Base-by-base conservation (phyloP, 345 rosid species). In the Trapa bicornis region DNA sequence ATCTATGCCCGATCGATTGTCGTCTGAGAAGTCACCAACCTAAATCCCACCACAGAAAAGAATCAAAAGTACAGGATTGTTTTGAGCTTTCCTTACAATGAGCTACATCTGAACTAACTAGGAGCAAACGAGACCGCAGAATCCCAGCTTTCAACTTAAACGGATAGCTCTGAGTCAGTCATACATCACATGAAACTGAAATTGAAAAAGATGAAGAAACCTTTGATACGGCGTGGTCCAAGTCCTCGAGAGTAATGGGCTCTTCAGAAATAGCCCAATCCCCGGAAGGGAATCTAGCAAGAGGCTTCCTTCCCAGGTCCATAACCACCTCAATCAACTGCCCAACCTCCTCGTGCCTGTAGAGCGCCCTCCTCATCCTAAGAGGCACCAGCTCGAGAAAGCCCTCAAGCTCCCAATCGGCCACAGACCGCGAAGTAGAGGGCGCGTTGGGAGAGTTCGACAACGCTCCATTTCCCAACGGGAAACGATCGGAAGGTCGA, bases 21-120 rank as follows among this genome's bases (percentile, higher is more conserved):
- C 98, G 77, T 90, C 96, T 29, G 97, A 87, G 71, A 93, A 93
- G 43, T 87, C 97, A 11, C 97, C 97, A 82, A 93, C 97, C 98
- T 89, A 64, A 62, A 6, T 22, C 37, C 68, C 56, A 50, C 48
- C 48, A 45, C 2, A 45, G 48, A 45, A 41, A 41, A 41, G 43
- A 41, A 22, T 22, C 29, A 22, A 22, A 22, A 22, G 29, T 22
- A 22, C 29, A 22, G 29, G 29, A 22, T 22, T 22, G 0, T 22
- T 22, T 22, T 22, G 29, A 22, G 29, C 29, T 22, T 16, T 15
- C 17, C 56, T 45, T 11, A 45, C 56, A 4, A 50, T 16, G 6
- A 50, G 56, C 56, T 50, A 50, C 56, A 16, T n/a, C 56, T 15
- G 56, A 50, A 50, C 14, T 50, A 50, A 15, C 56, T 50, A 50